phyloP scores from a whole-genome alignment of 768 basidiomycete species.

The Russula lepida region DNA sequence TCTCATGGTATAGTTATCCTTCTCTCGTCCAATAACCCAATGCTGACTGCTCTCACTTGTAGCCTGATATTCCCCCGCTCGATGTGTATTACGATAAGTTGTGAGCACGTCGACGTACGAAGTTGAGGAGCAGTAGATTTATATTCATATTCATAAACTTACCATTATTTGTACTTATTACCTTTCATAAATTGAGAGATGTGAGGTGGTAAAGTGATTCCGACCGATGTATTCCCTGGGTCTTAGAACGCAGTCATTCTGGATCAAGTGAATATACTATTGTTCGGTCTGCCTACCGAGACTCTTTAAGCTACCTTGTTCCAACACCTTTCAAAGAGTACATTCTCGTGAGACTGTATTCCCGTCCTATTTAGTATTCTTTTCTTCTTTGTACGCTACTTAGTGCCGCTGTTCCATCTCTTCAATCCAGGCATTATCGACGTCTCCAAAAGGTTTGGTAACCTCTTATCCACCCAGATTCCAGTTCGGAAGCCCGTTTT shows the following conservation, averaged over 20 bases:
- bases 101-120: slow-evolving; percentile 31
- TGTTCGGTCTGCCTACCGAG: too few species aligned
- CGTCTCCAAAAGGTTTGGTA: too few species aligned
- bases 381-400: too few species aligned
- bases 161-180: slow-evolving; percentile 9
- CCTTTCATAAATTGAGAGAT: not conserved
- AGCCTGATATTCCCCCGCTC: slow-evolving; percentile 83
- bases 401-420: too few species aligned
- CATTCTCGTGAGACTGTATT: too few species aligned
- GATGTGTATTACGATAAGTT: slow-evolving; percentile 94
- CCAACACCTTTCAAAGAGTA: too few species aligned
- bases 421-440: too few species aligned
- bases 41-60: slow-evolving; percentile 9
- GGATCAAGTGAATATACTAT: too few species aligned
- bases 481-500: too few species aligned
- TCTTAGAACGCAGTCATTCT: not conserved
- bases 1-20: slow-evolving; percentile 56
- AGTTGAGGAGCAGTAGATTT: slow-evolving; percentile 2
- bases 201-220: not conserved
- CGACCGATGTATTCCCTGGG: not conserved
- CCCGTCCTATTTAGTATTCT: too few species aligned
- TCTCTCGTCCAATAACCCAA: slow-evolving; percentile 10
- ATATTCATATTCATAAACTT: slow-evolving; percentile 7
- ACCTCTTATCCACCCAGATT: too few species aligned
- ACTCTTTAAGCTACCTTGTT: too few species aligned